A percentile compares a stretch with the other conserved stretches of the same genome.
Conservation (phyloP, 2,329 filamentous ascomycete species). For the Epicoccum sorghinum region DNA sequence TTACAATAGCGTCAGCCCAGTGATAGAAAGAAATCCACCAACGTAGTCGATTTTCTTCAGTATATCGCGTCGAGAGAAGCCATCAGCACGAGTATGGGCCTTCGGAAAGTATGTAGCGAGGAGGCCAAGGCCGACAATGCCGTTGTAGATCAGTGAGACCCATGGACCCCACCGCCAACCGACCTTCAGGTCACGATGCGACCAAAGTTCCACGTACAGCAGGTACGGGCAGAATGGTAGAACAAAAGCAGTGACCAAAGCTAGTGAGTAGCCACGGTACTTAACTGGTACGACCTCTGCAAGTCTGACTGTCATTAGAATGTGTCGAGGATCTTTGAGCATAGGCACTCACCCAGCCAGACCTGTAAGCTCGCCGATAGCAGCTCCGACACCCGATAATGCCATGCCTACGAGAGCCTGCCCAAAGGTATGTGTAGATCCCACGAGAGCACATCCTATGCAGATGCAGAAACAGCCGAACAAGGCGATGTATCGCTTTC, state of each 20-base stretch:
- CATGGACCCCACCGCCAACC: slow-evolving; percentile 47
- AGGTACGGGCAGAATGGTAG: slow-evolving; percentile 45
- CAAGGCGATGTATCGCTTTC: slow-evolving; percentile 44
- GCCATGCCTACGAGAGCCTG: slow-evolving; percentile 45
- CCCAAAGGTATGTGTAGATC: slow-evolving; percentile 39
- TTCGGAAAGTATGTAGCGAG: slow-evolving; percentile 42
- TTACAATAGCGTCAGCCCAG: slow-evolving; percentile 42
- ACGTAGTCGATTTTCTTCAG: slow-evolving; percentile 43
- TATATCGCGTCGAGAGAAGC: slow-evolving; percentile 36
- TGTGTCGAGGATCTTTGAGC: no score
- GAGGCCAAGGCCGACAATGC: slow-evolving; percentile 37
- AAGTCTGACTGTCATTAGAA: slow-evolving; percentile 26
- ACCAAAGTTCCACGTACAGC: slow-evolving; percentile 40
- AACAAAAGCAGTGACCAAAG: slow-evolving; percentile 42
- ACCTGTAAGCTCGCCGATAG: slow-evolving; percentile 43
- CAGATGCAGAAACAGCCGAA: slow-evolving; percentile 40
- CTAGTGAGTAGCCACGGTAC: slow-evolving; percentile 42
- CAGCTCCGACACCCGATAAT: slow-evolving; percentile 43
- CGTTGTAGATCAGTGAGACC: slow-evolving; percentile 43
- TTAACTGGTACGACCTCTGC: slow-evolving; percentile 44
- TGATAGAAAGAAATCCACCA: slow-evolving; percentile 39
- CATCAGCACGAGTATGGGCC: slow-evolving; percentile 40
- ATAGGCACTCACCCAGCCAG: slow-evolving; percentile 38
- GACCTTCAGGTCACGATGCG: slow-evolving; percentile 27
- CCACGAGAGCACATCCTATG: slow-evolving; percentile 38